Evolutionary conservation across 164 flowering plant species (phyloP).

Genomic region (Stephania yunnanensis): DNA sequence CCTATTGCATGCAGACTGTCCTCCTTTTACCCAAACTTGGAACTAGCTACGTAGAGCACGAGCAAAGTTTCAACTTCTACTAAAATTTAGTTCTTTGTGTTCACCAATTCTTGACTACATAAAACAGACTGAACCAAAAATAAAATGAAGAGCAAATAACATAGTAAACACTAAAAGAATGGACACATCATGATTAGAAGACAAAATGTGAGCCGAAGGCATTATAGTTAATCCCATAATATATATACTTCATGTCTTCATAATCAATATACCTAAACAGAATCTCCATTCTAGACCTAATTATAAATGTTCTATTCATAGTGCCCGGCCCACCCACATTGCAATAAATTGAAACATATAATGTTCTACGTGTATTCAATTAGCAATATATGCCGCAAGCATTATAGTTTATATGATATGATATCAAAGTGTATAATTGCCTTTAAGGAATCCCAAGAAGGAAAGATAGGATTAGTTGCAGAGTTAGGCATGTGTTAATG

Average conservation of each 20-base stretch:
- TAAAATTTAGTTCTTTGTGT: too few relatives aligned
- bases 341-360: background rate
- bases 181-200: conserved; percentile 20
- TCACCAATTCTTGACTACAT: background rate
- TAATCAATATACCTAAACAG: conserved; percentile 15
- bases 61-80: too few relatives aligned
- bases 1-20: too few relatives aligned
- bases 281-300: conserved; percentile 12
- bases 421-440: background rate
- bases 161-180: background rate
- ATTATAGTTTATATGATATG: background rate
- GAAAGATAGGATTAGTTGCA: conserved; percentile 18
- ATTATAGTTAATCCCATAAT: conserved; percentile 14
- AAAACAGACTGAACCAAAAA: background rate
- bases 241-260: conserved; percentile 25
- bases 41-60: too few relatives aligned
- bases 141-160: background rate
- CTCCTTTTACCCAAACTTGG: too few relatives aligned
- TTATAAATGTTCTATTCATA: background rate
- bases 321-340: background rate
- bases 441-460: conserved; percentile 60
- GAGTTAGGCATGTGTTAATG: conserved; percentile 60
- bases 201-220: conserved; percentile 15
- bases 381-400: background rate
- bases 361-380: background rate